Evolutionary conservation across 2,329 filamentous ascomycete genomes (phyloP), one percentile per base, ranked within the genome.

Genomic region (Aurifilum marmelostoma): DNA sequence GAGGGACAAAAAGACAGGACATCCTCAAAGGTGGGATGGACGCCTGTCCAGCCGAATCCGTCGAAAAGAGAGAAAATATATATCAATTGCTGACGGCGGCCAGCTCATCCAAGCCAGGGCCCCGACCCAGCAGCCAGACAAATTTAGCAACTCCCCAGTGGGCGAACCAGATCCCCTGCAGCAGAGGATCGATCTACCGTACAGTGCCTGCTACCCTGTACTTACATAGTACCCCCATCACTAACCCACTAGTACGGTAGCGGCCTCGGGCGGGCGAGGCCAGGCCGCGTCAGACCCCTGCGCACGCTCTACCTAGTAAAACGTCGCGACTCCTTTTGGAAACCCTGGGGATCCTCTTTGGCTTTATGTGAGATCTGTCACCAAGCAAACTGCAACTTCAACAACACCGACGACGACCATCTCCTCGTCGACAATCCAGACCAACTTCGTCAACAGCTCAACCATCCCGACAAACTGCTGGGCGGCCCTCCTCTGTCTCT

Each of bases 311-410:
- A n/a, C 43, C 9, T 47, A 8, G 43, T 43, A 62, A 62, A 62
- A 62, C 59, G 59, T 37, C 41, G 59, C 59, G 37, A 62, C 59
- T 62, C 56, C 56, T 59, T 59, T 37, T 24, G 56, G 56, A 43
- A 62, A 62, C 59, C 24, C 34, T 27, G n/a, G 37, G 59, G 37
- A 27, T 41, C 59, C 34, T 62, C 34, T 62, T 43, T 62, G 34
- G n/a, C 34, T n/a, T 60, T 60, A 43, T 14, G 59, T 62, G 59
- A 62, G 59, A 62, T 62, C 59, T 62, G 59, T 62, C 59, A 62
- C 59, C 34, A 39, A 39, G 56, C 39, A 12, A 62, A 62, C 59
- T 14, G 11, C 59, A 24, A 29, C 37, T n/a, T n/a, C 56, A 37
- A 37, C 56, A 21, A 59, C 32, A 56, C 29, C 18, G 21, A 59